Base-by-base conservation (phyloP, 192 early-diverging fungal genomes). In the Gaertneriomyces semiglobifer region DNA sequence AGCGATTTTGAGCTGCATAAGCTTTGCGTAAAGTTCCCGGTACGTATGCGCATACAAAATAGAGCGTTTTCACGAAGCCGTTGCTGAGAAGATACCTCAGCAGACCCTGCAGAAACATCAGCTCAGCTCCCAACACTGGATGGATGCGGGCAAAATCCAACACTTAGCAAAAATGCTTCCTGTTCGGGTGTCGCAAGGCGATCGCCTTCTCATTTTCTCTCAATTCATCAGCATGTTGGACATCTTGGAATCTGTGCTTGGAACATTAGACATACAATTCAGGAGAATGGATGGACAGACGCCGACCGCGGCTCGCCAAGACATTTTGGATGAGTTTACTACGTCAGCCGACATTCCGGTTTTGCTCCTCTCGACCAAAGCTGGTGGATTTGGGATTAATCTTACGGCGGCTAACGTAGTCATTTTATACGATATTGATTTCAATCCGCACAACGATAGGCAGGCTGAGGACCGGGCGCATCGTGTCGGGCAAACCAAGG, bases 371-470 rank as follows among this genome's bases (percentile, higher is more conserved):
- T 93, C 92, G n/a, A 98, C 97, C 7, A 90, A 93, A 44, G 97
- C 97, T 5, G 93, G 97, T 55, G 95, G 95, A 1, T 84, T 99
- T 60, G 97, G 97, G 19, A 93, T 99, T 72, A 99, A 99, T 65
- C 74, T 99, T 53, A 90, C 89, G 47, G 89, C 91, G 0, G 94
- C 97, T 0, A 94, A 98, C 66, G 93, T 92, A 8, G 95, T 99
- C 8, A 89, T 99, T 44, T 82, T 99, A 53, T 94, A 95, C 66
- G 81, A 85, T 62, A 69, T 79, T 53, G 94, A 94, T 19, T 92
- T 89, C 66, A 96, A 96, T 57, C 94, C 94, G 1, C 92, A 93
- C 54, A 79, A 79, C 48, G 77, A 77, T 60, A 71, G 72, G 10
- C 78, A 80, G 61, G 94, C 94, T 0, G 89, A 93, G 72, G 92